Evolutionary conservation across 768 basidiomycete species (phyloP).

Genomic region (Strobilomyces dryophilus): DNA sequence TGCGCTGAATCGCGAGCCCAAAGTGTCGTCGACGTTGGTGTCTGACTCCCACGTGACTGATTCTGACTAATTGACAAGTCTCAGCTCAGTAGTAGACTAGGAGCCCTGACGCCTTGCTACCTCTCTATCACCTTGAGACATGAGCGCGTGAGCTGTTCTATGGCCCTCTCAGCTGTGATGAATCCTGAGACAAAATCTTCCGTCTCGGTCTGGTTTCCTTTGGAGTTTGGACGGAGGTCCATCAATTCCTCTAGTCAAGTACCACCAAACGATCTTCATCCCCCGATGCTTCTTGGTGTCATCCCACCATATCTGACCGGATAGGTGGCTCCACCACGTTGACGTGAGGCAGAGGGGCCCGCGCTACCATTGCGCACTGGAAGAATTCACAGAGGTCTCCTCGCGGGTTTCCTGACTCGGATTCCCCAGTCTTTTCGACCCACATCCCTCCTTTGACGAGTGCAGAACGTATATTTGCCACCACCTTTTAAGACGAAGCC

Average conservation of each 20-base stretch:
- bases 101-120: background rate
- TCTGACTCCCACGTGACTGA: background rate
- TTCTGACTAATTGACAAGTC: background rate
- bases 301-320: constrained; percentile 26
- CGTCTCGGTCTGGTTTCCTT: constrained; percentile 41
- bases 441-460: constrained; percentile 22
- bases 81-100: background rate
- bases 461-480: constrained; percentile 18
- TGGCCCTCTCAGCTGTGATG: constrained; percentile 33
- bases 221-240: constrained; percentile 25
- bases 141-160: constrained; percentile 29
- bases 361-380: constrained; percentile 47
- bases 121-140: constrained; percentile 31
- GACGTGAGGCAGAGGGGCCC: constrained; percentile 47
- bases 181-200: constrained; percentile 42
- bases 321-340: constrained; percentile 28
- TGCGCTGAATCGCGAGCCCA: background rate
- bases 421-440: constrained; percentile 60
- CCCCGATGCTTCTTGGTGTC: constrained; percentile 23
- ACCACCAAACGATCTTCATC: constrained; percentile 53
- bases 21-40: background rate
- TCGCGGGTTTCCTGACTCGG: constrained; percentile 61
- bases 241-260: constrained; percentile 34
- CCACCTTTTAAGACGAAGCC: constrained; percentile 13
- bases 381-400: constrained; percentile 54